These are phyloP conservation scores for Phytophthora fragariae DNA, from an alignment of 352 stramenopile genomes.

Conservation along the genomic window DNA sequence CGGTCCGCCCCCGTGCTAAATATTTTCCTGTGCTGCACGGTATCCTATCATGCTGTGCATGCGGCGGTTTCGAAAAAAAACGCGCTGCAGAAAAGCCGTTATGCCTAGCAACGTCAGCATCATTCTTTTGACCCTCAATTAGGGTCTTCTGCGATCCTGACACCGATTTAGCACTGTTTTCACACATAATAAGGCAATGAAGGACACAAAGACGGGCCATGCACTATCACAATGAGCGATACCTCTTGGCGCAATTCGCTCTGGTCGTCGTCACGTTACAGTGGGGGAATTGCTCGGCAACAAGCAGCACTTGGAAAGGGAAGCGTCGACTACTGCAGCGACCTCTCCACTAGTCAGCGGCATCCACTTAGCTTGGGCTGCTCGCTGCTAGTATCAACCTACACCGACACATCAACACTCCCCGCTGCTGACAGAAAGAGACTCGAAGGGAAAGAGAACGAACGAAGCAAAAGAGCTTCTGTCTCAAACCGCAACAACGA, in stretches of 20 bases:
- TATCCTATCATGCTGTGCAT: too few relatives aligned
- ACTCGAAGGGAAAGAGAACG: background rate
- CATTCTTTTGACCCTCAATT: too few relatives aligned
- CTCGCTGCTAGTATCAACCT: constrained; percentile 35
- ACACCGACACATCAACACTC: background rate
- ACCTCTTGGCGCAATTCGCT: constrained; percentile 25
- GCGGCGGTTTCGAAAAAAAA: too few relatives aligned
- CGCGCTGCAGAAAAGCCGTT: too few relatives aligned
- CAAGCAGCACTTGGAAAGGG: constrained; percentile 15
- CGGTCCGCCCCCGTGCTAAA: too few relatives aligned
- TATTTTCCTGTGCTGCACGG: too few relatives aligned
- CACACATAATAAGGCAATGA: background rate
- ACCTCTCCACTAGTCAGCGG: constrained; percentile 38
- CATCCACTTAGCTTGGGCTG: constrained; percentile 16
- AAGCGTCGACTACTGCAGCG: constrained; percentile 24
- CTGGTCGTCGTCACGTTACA: constrained; percentile 10
- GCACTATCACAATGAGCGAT: constrained; percentile 30
- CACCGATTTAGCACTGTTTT: background rate
- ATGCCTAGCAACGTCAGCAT: too few relatives aligned
- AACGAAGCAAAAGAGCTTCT: too few relatives aligned
- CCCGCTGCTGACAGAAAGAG: background rate
- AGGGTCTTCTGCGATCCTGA: too few relatives aligned
- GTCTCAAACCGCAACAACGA: background rate
- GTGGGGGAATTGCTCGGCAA: constrained; percentile 35
- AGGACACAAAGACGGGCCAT: constrained; percentile 14